phyloP scores from a whole-genome alignment of 208 protist genomes.

The Crithidia thermophila region DNA sequence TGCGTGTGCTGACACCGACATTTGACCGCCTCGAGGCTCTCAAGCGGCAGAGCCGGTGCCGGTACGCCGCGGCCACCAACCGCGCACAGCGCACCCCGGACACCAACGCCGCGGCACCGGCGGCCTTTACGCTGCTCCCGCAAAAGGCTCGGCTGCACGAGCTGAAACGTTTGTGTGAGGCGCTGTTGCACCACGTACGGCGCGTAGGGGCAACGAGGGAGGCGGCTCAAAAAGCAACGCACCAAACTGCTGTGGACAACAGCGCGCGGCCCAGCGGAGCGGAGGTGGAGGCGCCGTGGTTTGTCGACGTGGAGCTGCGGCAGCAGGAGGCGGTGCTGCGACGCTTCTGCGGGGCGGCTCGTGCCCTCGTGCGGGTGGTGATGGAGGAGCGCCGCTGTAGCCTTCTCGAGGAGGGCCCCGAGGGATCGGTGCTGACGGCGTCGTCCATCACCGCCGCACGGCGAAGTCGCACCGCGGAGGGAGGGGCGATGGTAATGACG shows the following conservation, averaged over 20 bases:
- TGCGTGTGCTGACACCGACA: slow-evolving; percentile 35
- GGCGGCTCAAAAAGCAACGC: not conserved
- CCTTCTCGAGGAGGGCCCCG: slow-evolving; percentile 58
- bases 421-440: slow-evolving; percentile 67
- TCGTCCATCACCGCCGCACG: slow-evolving; percentile 34
- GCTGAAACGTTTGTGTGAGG: slow-evolving; percentile 64
- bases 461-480: slow-evolving; percentile 9
- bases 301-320: slow-evolving; percentile 42
- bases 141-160: slow-evolving; percentile 83
- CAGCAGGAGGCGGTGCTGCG: slow-evolving; percentile 57
- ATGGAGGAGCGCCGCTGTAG: slow-evolving; percentile 80
- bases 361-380: slow-evolving; percentile 71
- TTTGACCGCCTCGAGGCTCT: slow-evolving; percentile 50
- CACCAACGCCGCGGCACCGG: not conserved
- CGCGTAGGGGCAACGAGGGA: slow-evolving; percentile 2
- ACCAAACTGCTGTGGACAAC: not conserved
- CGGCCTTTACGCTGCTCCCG: slow-evolving; percentile 55
- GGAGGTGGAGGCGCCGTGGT: slow-evolving; percentile 19
- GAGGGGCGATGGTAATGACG: too few relatives aligned
- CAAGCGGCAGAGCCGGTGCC: slow-evolving; percentile 50
- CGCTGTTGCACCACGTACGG: slow-evolving; percentile 49
- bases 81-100: not conserved
- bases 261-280: too few relatives aligned
- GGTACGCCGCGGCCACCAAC: not conserved
- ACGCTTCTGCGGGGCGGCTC: slow-evolving; percentile 49